Conservation (phyloP, 2,329 filamentous ascomycete species). For the Penicillium sp. region DNA sequence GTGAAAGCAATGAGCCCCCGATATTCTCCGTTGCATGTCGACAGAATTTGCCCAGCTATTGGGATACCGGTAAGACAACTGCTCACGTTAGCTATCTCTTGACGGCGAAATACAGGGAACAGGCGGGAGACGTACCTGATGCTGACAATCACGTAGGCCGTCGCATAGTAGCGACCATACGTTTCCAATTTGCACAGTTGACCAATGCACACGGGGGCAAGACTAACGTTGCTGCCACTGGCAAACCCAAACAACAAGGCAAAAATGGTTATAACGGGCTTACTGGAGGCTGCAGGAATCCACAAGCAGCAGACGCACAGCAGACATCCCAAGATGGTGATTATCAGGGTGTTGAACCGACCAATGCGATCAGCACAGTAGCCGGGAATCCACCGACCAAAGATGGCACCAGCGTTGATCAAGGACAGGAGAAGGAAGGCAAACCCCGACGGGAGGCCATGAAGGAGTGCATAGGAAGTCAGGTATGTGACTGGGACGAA, state of each 20-base stretch:
- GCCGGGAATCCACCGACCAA: slow-evolving; percentile 34
- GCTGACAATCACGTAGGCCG: slow-evolving; percentile 33
- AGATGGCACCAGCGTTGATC: slow-evolving; percentile 33
- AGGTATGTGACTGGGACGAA: slow-evolving; percentile 40
- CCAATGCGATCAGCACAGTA: slow-evolving; percentile 34
- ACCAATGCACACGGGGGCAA: slow-evolving; percentile 46
- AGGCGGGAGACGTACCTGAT: slow-evolving; percentile 20
- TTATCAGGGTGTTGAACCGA: slow-evolving; percentile 32
- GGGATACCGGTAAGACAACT: slow-evolving; percentile 29
- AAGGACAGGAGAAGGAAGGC: slow-evolving; percentile 33
- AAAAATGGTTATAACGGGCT: slow-evolving; percentile 21
- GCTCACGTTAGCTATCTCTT: neutral
- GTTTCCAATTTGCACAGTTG: slow-evolving; percentile 45
- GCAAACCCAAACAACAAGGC: slow-evolving; percentile 36
- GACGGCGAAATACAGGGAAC: neutral
- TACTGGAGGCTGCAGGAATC: slow-evolving; percentile 24
- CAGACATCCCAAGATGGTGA: slow-evolving; percentile 27
- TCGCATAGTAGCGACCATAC: slow-evolving; percentile 44
- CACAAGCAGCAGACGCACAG: slow-evolving; percentile 28
- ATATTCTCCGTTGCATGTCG: slow-evolving; percentile 26
- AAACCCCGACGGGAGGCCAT: slow-evolving; percentile 24
- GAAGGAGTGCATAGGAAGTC: slow-evolving; percentile 30
- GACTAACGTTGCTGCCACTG: slow-evolving; percentile 38
- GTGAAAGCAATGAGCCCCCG: slow-evolving; percentile 27
- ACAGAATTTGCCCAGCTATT: slow-evolving; percentile 30